These are phyloP conservation scores for Apiospora saccharicola DNA, from an alignment of 2,329 filamentous ascomycete species.

Conservation along the genomic window DNA sequence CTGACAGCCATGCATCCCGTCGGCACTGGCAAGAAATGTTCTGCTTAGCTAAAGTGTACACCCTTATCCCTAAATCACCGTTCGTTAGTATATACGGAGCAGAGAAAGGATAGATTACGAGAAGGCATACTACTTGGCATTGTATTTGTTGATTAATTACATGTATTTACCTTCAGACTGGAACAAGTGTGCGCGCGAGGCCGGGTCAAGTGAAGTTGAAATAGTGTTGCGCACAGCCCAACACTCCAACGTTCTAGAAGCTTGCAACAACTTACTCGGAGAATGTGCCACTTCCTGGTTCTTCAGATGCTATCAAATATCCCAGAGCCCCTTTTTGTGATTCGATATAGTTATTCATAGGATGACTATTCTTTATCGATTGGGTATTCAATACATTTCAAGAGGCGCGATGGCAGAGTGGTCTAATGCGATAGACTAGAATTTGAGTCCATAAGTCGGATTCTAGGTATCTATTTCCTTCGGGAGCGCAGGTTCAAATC, in stretches of 20 bases:
- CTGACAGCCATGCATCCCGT: background rate
- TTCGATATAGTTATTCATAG: background rate
- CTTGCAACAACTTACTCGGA: background rate
- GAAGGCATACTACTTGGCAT: background rate
- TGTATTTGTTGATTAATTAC: background rate
- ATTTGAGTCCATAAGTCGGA: background rate
- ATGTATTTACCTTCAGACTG: background rate
- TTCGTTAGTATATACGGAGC: background rate
- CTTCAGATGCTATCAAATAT: background rate
- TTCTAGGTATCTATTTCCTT: conserved; percentile 21
- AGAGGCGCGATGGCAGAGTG: conserved; percentile 18
- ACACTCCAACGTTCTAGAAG: background rate
- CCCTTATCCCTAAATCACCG: too few relatives aligned
- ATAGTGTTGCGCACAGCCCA: background rate
- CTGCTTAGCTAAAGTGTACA: too few relatives aligned
- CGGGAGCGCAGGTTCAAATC: conserved; percentile 22
- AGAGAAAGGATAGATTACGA: background rate
- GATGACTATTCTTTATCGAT: background rate
- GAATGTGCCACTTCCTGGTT: background rate
- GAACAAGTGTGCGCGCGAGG: background rate
- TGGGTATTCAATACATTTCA: background rate
- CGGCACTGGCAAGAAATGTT: too few relatives aligned
- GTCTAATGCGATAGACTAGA: conserved; percentile 21
- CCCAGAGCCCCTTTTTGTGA: too few relatives aligned
- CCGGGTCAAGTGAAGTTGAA: background rate